Conservation (phyloP, 176 grass and related monocot species). For the Musa acuminata region DNA sequence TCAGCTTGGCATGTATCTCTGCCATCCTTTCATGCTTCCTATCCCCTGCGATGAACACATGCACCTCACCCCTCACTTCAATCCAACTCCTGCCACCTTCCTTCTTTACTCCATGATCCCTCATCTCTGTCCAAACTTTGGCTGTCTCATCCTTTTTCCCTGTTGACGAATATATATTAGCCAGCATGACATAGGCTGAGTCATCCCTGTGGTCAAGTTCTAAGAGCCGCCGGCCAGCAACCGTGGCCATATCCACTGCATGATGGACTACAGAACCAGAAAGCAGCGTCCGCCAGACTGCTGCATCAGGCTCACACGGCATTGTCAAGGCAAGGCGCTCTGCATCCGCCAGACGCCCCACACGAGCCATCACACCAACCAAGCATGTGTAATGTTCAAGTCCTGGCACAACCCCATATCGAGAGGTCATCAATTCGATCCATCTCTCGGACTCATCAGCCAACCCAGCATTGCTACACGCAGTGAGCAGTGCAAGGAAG, state of each 20-base stretch:
- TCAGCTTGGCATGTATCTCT: conserved; percentile 26
- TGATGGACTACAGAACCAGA: conserved; percentile 30
- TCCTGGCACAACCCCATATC: conserved; percentile 19
- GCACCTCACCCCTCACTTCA: conserved; percentile 30
- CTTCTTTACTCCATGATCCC: conserved; percentile 39
- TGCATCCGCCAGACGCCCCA: conserved; percentile 29
- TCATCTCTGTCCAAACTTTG: conserved; percentile 35
- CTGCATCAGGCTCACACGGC: conserved; percentile 36
- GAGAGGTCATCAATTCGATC: conserved; percentile 30
- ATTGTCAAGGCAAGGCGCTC: conserved; percentile 22
- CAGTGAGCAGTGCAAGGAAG: conserved; percentile 33
- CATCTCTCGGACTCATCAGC: conserved; percentile 18
- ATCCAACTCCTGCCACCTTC: conserved; percentile 52
- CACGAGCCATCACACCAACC: conserved; percentile 33
- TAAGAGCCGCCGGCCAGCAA: conserved; percentile 15
- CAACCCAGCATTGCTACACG: conserved; percentile 40
- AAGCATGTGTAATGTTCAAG: conserved; percentile 45
- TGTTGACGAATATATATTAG: conserved; percentile 27
- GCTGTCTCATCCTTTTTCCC: conserved; percentile 33
- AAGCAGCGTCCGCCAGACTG: conserved; percentile 30
- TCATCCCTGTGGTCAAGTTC: conserved; percentile 33
- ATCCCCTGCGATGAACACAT: conserved; percentile 41
- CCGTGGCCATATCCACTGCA: conserved; percentile 24
- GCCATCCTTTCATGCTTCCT: conserved; percentile 19
- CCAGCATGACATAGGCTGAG: conserved; percentile 39